Base-by-base conservation (phyloP, 106 monocot species). In the Phalaenopsis aphrodite region DNA sequence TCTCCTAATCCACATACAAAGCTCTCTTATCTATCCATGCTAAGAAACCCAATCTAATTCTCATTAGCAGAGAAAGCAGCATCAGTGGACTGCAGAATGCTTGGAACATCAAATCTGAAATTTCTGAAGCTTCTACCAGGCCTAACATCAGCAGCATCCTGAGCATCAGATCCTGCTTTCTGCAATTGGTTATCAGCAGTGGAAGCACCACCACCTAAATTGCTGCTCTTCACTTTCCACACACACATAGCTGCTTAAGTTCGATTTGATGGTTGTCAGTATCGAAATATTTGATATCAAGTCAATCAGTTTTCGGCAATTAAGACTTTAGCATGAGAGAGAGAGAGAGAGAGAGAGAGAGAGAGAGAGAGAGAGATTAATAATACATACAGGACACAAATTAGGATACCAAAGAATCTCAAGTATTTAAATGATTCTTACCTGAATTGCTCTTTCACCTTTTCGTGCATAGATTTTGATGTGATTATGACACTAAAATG, bases 91-190 rank as follows among this genome's bases (percentile, higher is more conserved):
- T 92, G 85, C 21, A 99, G 18, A 77, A 99, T 99, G 79, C 69
- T 84, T 1, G 77, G 80, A 8, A 79, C 76, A 79, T 94, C 88
- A 68, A 99, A 94, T 56, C 75, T 86, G 89, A 99, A 99, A 72
- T 85, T 93, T 83, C 98, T 89, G 87, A 94, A 99, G 84, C 93
- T 99, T 84, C 77, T 86, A 41, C 98, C 94, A 24, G 98, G 94
- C 55, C 83, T 81, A 56, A 42, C 77, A 64, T 92, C 97, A 9
- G 42, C 49, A 42, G 58, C 73, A 42, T 83, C 85, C 10, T 82
- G 41, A 56, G 90, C 91, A 36, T 90, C 90, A 36, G 90, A 67
- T 49, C 84, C 84, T 3, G 72, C 77, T 81, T 82, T 84, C 5
- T 73, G 39, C 47, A 78, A 74, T 21, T 82, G 21, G 77, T 68